A percentile compares a stretch with the other conserved stretches of the same genome.
These are phyloP conservation scores for Eragrostis curvula DNA, from an alignment of 176 grass and related monocot genomes.

Conservation along the genomic window DNA sequence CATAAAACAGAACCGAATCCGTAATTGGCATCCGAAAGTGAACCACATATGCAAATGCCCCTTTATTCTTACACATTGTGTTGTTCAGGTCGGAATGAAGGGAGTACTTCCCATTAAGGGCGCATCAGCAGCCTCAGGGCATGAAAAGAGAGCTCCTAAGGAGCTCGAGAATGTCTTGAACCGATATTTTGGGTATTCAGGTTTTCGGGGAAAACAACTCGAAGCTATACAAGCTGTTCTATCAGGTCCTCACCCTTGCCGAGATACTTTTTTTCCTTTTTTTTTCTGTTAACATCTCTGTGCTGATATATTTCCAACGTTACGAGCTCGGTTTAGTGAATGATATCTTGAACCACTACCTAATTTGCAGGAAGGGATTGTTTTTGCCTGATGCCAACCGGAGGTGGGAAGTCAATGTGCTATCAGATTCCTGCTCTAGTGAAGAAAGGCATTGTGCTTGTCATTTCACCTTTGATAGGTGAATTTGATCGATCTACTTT, in stretches of 20 bases:
- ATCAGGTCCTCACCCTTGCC: slow-evolving; percentile 52
- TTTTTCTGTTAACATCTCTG: not conserved
- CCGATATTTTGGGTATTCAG: slow-evolving; percentile 75
- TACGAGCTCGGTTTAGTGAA: not conserved
- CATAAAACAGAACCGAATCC: no score
- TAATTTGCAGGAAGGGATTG: slow-evolving; percentile 84
- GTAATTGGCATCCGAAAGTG: no score
- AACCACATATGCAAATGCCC: no score
- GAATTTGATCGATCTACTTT: slow-evolving; percentile 30
- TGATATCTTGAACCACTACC: slow-evolving; percentile 13
- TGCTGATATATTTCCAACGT: not conserved
- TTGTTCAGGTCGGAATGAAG: slow-evolving; percentile 69
- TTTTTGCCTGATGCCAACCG: slow-evolving; percentile 99
- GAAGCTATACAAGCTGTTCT: slow-evolving; percentile 93
- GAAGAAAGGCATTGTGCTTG: slow-evolving; percentile 88
- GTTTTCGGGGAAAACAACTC: slow-evolving; percentile 80
- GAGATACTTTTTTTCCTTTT: not conserved
- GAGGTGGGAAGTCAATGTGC: slow-evolving; percentile 97
- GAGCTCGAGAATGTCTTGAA: slow-evolving; percentile 65
- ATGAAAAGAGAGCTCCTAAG: slow-evolving; percentile 42
- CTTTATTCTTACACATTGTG: slow-evolving; percentile 6
- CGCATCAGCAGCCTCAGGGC: not conserved
- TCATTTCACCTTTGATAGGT: slow-evolving; percentile 99
- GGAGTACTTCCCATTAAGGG: slow-evolving; percentile 65
- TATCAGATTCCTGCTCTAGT: slow-evolving; percentile 94